Evolutionary conservation across 1,284 basidiomycete species (phyloP).

Genomic region (Flammula alnicola): DNA sequence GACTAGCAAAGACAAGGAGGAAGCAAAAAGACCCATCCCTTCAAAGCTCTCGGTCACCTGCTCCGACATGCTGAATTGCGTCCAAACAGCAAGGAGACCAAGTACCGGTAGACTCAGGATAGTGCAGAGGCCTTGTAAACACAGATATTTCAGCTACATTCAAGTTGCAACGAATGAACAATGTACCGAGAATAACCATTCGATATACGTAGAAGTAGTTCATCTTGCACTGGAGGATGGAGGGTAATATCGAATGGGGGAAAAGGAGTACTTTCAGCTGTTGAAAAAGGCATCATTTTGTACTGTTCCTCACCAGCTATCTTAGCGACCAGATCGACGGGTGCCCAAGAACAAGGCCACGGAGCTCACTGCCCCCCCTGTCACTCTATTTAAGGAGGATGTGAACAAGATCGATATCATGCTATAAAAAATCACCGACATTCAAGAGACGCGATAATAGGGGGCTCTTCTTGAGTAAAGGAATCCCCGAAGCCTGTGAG

Average conservation of each 20-base stretch:
- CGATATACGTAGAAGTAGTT: conserved; percentile 17
- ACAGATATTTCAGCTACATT: background rate
- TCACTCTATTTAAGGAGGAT: too few species aligned
- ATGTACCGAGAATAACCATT: conserved; percentile 11
- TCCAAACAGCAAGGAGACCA: conserved; percentile 16
- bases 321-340: too few species aligned
- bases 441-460: too few species aligned
- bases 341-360: too few species aligned
- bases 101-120: conserved; percentile 14
- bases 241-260: background rate
- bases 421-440: too few species aligned
- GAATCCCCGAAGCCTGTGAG: too few species aligned
- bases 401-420: too few species aligned
- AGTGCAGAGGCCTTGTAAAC: conserved; percentile 11
- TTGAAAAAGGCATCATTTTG: too few species aligned
- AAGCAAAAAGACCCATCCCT: conserved; percentile 13
- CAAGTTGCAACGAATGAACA: background rate
- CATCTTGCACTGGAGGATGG: conserved; percentile 7
- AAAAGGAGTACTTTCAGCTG: too few species aligned
- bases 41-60: conserved; percentile 6
- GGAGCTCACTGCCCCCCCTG: too few species aligned
- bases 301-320: too few species aligned
- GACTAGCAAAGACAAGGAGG: conserved; percentile 5
- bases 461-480: too few species aligned
- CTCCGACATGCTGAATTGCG: conserved; percentile 3